Percentiles rank a stretch among this genome's conserved stretches.
These are phyloP conservation scores for Ochetophila trinervis DNA, from an alignment of 306 rosid genomes.

Conservation along the genomic window DNA sequence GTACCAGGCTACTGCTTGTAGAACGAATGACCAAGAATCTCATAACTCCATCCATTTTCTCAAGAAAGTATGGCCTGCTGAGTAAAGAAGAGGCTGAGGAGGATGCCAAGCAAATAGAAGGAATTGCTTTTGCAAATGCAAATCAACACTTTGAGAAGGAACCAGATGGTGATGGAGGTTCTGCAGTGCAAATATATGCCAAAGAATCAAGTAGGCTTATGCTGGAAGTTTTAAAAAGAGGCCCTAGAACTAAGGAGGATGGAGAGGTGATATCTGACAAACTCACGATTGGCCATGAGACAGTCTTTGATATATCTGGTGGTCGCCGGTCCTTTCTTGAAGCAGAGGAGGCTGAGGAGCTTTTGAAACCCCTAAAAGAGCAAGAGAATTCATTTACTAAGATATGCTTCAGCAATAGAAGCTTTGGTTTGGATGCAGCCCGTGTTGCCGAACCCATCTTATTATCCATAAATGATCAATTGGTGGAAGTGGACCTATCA, in stretches of 20 bases:
- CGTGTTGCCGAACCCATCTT: slow-evolving; percentile 62
- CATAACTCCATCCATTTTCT: slow-evolving; percentile 76
- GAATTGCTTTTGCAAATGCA: slow-evolving; percentile 57
- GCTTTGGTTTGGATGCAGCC: slow-evolving; percentile 86
- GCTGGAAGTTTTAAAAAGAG: slow-evolving; percentile 81
- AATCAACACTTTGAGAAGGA: slow-evolving; percentile 73
- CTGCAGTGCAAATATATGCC: slow-evolving; percentile 84
- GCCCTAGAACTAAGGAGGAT: slow-evolving; percentile 57
- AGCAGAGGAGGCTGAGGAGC: slow-evolving; percentile 64
- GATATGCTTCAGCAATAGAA: slow-evolving; percentile 78
- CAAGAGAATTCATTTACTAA: slow-evolving; percentile 50
- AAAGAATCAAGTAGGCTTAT: slow-evolving; percentile 86
- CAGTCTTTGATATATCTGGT: slow-evolving; percentile 78
- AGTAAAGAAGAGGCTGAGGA: slow-evolving; percentile 70
- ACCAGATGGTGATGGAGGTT: slow-evolving; percentile 79
- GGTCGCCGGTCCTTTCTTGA: slow-evolving; percentile 67
- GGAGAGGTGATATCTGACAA: slow-evolving; percentile 41
- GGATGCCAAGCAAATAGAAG: slow-evolving; percentile 67
- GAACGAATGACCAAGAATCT: slow-evolving; percentile 77
- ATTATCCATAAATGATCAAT: slow-evolving; percentile 57
- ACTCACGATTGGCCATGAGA: slow-evolving; percentile 29
- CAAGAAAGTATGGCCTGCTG: slow-evolving; percentile 77
- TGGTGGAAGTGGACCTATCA: slow-evolving; percentile 70
- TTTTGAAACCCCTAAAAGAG: slow-evolving; percentile 51
- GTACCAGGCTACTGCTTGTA: slow-evolving; percentile 73